These are phyloP conservation scores for Whalleya microplaca DNA, from an alignment of 2,329 filamentous ascomycete species.

Conservation along the genomic window DNA sequence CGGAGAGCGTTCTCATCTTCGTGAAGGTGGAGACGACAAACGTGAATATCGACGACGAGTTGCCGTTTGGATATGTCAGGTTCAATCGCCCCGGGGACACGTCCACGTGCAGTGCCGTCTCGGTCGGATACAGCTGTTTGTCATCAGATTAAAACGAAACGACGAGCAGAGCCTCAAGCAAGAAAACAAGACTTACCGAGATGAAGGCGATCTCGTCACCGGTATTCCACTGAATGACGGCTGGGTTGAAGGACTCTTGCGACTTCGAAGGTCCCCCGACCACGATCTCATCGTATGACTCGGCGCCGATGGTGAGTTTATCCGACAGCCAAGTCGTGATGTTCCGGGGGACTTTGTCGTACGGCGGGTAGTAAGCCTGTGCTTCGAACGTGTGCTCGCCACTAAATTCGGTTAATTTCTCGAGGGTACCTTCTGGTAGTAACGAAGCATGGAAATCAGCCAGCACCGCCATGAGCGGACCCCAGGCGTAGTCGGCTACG, in stretches of 20 bases:
- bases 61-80: constrained; percentile 58
- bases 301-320: constrained; percentile 62
- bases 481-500: constrained; percentile 61
- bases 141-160: constrained; percentile 1
- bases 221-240: constrained; percentile 61
- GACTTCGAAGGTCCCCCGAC: constrained; percentile 59
- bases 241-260: constrained; percentile 59
- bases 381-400: constrained; percentile 57
- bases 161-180: no score
- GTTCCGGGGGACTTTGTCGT: constrained; percentile 59
- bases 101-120: constrained; percentile 44
- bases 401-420: constrained; percentile 49
- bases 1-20: constrained; percentile 46
- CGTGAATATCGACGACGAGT: constrained; percentile 51
- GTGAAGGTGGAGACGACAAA: constrained; percentile 53
- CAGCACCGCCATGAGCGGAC: constrained; percentile 59
- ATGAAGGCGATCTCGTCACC: constrained; percentile 42
- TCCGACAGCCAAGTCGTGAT: constrained; percentile 61
- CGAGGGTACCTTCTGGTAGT: constrained; percentile 45
- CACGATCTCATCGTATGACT: constrained; percentile 59
- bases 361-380: constrained; percentile 61
- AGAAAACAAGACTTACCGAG: constrained; percentile 22
- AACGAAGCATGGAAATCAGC: constrained; percentile 53
- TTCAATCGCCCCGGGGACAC: constrained; percentile 48
- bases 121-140: constrained; percentile 43